Evolutionary conservation across 306 rosid species (phyloP).

Genomic region (Bauhinia variegata): DNA sequence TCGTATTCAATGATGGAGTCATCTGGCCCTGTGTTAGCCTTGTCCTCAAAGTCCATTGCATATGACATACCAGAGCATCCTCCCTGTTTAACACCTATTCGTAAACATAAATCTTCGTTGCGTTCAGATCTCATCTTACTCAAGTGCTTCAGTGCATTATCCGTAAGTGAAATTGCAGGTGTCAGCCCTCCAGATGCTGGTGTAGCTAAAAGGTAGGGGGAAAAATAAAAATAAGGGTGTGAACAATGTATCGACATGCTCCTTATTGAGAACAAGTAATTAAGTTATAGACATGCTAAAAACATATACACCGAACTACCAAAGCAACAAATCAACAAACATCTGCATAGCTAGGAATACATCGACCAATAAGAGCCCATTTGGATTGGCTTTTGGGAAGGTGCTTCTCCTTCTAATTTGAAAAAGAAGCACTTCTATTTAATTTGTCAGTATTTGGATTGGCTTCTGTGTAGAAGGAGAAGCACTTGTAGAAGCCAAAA

Average conservation of each 20-base stretch:
- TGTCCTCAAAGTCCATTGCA: constrained; percentile 86
- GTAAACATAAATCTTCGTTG: constrained; percentile 73
- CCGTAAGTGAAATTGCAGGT: constrained; percentile 54
- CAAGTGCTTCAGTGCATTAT: constrained; percentile 86
- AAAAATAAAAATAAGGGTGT: too few species aligned
- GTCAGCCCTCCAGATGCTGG: constrained; percentile 45
- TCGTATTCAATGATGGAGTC: constrained; percentile 86
- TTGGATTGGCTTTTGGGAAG: too few species aligned
- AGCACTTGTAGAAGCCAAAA: too few species aligned
- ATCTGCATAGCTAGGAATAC: neutral
- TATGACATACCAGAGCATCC: constrained; percentile 99
- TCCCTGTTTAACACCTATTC: constrained; percentile 97
- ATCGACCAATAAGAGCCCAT: too few species aligned
- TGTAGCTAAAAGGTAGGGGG: constrained; percentile 39
- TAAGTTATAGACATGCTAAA: too few species aligned
- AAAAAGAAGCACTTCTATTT: too few species aligned
- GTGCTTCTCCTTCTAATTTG: too few species aligned
- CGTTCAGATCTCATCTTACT: constrained; percentile 85
- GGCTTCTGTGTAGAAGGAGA: too few species aligned
- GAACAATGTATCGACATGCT: too few species aligned
- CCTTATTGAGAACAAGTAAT: too few species aligned
- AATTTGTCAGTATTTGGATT: too few species aligned
- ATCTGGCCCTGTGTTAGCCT: constrained; percentile 68
- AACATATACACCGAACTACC: neutral
- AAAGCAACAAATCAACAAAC: constrained; percentile 13